Evolutionary conservation across 2,329 filamentous ascomycete genomes (phyloP).

Genomic region (Mycosphaerella arachidis): DNA sequence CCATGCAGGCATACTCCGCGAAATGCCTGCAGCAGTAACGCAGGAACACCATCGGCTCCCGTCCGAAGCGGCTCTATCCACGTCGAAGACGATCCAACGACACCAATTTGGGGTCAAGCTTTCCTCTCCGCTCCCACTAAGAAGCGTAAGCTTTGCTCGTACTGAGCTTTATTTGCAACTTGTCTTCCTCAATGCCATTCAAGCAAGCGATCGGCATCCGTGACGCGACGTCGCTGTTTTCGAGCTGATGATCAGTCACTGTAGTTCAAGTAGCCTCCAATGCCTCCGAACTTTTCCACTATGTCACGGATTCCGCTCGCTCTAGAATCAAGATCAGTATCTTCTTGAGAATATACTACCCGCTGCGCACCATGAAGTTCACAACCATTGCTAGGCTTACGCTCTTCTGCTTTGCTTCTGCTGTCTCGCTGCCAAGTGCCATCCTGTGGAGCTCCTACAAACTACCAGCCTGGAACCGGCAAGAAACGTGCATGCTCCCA

Average conservation of each 20-base stretch:
- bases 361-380: conserved; percentile 12
- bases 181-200: background rate
- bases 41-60: background rate
- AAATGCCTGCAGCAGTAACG: background rate
- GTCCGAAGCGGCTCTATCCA: background rate
- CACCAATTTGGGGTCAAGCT: background rate
- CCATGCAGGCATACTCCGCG: background rate
- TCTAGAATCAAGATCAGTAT: too few species aligned
- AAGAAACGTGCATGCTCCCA: conserved; percentile 11
- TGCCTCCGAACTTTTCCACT: background rate
- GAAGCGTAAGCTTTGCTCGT: background rate
- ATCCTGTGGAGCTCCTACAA: background rate
- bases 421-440: conserved; percentile 1
- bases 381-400: background rate
- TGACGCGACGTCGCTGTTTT: background rate
- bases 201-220: background rate
- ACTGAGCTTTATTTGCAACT: conserved; percentile 1
- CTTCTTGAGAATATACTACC: background rate
- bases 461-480: too few species aligned
- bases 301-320: background rate
- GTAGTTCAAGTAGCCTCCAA: background rate
- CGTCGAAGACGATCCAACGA: background rate
- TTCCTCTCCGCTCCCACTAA: background rate
- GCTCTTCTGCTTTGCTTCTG: conserved; percentile 4
- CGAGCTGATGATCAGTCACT: background rate